phyloP scores from a whole-genome alignment of 1,139 yeast genomes.

The Kurtzmaniella natalensis region DNA sequence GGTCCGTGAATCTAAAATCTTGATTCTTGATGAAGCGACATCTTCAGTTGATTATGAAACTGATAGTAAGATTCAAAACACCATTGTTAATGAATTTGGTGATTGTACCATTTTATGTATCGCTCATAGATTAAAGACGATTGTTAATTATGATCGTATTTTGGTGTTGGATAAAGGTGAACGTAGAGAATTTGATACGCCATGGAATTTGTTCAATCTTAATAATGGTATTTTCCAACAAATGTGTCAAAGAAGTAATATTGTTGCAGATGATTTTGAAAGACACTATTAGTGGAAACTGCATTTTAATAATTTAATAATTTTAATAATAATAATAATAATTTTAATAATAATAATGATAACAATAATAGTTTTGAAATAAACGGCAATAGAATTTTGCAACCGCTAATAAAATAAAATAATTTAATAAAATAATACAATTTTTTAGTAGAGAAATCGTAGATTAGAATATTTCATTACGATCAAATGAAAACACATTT shows the following conservation, averaged over 20 bases:
- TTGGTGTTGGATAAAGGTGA: conserved; percentile 32
- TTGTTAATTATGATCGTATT: conserved; percentile 33
- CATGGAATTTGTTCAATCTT: conserved; percentile 19
- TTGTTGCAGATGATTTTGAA: conserved; percentile 25
- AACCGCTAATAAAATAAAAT: too few species aligned
- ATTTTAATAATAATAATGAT: too few species aligned
- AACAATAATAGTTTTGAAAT: too few species aligned
- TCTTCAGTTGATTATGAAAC: conserved; percentile 42
- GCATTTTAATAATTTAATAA: too few species aligned
- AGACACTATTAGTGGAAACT: too few species aligned
- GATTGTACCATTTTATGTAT: conserved; percentile 39
- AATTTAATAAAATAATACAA: too few species aligned
- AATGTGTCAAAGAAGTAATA: conserved; percentile 59
- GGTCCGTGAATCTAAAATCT: conserved; percentile 33
- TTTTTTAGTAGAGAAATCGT: too few species aligned
- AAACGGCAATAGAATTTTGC: too few species aligned
- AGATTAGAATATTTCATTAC: too few species aligned
- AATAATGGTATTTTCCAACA: conserved; percentile 33
- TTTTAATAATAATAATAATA: too few species aligned
- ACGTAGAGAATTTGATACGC: conserved; percentile 22
- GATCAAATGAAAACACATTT: too few species aligned
- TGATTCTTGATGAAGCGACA: conserved; percentile 41
- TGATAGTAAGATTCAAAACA: conserved; percentile 35
- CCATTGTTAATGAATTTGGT: conserved; percentile 30
- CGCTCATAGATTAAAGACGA: conserved; percentile 39